These are phyloP conservation scores for Amaranthus palmeri DNA, from an alignment of 148 eudicot genomes.

Conservation along the genomic window DNA sequence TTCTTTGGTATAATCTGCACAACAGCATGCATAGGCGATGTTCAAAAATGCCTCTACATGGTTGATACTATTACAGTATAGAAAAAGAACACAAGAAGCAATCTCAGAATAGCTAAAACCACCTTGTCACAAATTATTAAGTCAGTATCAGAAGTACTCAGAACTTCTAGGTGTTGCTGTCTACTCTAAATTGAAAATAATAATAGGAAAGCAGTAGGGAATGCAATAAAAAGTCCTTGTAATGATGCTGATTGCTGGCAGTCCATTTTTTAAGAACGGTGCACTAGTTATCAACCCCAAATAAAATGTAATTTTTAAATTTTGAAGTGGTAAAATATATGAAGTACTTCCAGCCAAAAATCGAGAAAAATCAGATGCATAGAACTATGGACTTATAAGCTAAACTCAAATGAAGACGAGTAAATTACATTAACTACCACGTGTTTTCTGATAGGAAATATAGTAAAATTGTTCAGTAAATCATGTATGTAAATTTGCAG, in stretches of 20 bases:
- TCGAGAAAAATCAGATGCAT: too few species aligned
- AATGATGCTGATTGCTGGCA: neutral
- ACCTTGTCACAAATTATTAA: neutral
- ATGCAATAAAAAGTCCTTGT: neutral
- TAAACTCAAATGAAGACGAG: too few species aligned
- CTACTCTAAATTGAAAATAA: neutral
- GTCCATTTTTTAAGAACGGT: neutral
- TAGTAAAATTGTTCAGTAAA: too few species aligned
- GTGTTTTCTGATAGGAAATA: too few species aligned
- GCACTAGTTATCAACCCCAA: neutral
- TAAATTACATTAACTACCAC: too few species aligned
- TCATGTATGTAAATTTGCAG: too few species aligned
- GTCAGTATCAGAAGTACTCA: neutral
- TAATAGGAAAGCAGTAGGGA: neutral
- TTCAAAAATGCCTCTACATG: neutral
- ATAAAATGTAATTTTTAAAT: too few species aligned
- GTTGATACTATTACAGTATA: neutral
- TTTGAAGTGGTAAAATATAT: too few species aligned
- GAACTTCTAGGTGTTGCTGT: neutral
- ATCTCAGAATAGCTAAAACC: neutral
- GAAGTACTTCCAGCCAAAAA: too few species aligned
- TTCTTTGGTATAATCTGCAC: conserved; percentile 46
- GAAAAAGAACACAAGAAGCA: neutral
- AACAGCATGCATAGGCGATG: conserved; percentile 13
- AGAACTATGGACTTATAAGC: too few species aligned